phyloP scores from a whole-genome alignment of 176 grass and related monocot species.

The Secale cereale region DNA sequence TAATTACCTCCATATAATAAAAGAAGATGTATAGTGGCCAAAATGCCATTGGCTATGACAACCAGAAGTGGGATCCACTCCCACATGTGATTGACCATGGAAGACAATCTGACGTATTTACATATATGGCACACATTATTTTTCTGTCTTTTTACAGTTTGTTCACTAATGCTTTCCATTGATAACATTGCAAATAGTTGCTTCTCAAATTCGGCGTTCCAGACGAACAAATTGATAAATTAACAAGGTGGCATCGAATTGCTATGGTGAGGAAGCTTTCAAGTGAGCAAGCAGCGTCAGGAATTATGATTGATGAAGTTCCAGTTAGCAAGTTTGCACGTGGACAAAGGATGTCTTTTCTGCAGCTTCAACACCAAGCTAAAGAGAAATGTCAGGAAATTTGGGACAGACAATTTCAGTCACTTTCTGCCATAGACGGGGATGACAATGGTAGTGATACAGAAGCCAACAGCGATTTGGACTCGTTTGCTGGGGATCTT shows the following conservation, averaged over 20 bases:
- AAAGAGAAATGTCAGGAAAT: constrained; percentile 99
- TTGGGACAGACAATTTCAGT: constrained; percentile 94
- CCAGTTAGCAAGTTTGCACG: constrained; percentile 95
- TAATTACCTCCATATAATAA: not conserved
- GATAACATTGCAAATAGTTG: constrained; percentile 48
- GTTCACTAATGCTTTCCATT: constrained; percentile 12
- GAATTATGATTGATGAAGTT: constrained; percentile 78
- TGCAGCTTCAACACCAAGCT: constrained; percentile 95
- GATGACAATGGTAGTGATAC: constrained; percentile 83
- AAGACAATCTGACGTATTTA: not conserved
- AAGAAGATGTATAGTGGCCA: not conserved
- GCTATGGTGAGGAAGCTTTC: constrained; percentile 94
- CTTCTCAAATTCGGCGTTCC: constrained; percentile 88
- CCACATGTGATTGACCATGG: not conserved
- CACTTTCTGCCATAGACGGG: constrained; percentile 72
- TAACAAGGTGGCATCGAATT: constrained; percentile 98
- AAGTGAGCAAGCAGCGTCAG: constrained; percentile 92
- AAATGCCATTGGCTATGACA: not conserved
- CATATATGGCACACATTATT: too few relatives aligned
- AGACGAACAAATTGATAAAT: constrained; percentile 95
- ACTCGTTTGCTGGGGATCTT: constrained; percentile 98
- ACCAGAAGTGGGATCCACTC: not conserved
- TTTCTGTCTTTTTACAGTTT: not conserved
- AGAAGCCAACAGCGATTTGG: constrained; percentile 83
- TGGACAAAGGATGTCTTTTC: constrained; percentile 94